phyloP scores from a whole-genome alignment of 495 filamentous ascomycete genomes.

The Penicillium herquei region DNA sequence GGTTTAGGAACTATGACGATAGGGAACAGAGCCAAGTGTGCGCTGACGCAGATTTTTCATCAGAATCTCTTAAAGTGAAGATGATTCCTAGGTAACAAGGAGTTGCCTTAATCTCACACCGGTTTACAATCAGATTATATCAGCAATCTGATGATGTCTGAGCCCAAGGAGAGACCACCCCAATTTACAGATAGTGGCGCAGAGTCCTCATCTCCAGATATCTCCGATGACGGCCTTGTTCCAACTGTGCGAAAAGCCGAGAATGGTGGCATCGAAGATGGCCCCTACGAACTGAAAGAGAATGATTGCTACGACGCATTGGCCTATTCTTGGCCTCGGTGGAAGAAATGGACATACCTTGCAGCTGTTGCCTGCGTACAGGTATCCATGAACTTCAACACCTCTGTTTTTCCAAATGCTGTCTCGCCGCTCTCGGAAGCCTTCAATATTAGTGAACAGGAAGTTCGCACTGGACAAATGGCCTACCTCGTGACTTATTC shows the following conservation, averaged over 20 bases:
- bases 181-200: background rate
- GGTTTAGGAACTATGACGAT: constrained; percentile 9
- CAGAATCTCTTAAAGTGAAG: background rate
- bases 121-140: background rate
- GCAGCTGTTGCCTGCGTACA: constrained; percentile 69
- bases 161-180: background rate
- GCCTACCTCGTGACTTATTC: constrained; percentile 72
- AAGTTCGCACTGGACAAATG: constrained; percentile 62
- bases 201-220: background rate
- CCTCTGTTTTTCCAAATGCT: constrained; percentile 36
- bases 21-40: background rate
- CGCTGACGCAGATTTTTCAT: background rate
- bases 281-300: constrained; percentile 54
- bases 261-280: background rate
- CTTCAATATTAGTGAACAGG: constrained; percentile 61
- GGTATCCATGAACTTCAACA: constrained; percentile 74
- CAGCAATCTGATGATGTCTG: constrained; percentile 2
- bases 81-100: background rate
- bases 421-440: constrained; percentile 56
- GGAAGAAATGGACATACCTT: constrained; percentile 77
- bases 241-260: background rate
- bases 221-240: background rate
- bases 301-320: constrained; percentile 63
- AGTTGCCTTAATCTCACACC: background rate
- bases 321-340: constrained; percentile 58